A percentile compares a stretch with the other conserved stretches of the same genome.
phyloP scores from a whole-genome alignment of 495 filamentous ascomycete genomes.

The Massariosphaeria phaeospora region DNA sequence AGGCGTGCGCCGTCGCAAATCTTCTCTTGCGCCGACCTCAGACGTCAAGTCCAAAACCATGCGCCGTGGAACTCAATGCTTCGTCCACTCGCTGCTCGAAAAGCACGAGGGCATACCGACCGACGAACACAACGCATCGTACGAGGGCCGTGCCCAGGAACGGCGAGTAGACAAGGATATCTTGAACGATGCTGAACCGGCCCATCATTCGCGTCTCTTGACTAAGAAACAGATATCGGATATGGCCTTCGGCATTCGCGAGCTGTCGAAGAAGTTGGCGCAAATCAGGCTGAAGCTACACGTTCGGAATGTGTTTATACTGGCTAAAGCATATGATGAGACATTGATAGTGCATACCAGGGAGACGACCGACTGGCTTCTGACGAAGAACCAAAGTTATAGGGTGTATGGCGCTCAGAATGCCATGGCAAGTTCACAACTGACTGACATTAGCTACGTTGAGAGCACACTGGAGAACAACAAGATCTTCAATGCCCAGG shows the following conservation, averaged over 20 bases:
- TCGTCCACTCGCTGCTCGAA: constrained; percentile 74
- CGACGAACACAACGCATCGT: constrained; percentile 20
- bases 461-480: constrained; percentile 68
- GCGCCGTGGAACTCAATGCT: constrained; percentile 62
- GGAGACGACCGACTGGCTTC: constrained; percentile 77
- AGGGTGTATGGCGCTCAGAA: constrained; percentile 7
- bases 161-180: constrained; percentile 40
- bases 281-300: constrained; percentile 72
- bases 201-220: constrained; percentile 58
- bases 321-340: constrained; percentile 84
- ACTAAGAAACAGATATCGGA: constrained; percentile 91
- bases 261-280: constrained; percentile 79
- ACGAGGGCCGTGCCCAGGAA: constrained; percentile 30
- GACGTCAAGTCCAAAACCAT: constrained; percentile 39
- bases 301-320: constrained; percentile 76
- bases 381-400: constrained; percentile 50
- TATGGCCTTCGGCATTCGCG: constrained; percentile 92
- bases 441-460: constrained; percentile 50
- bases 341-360: constrained; percentile 73
- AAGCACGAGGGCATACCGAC: constrained; percentile 38
- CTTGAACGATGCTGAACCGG: not conserved
- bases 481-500: constrained; percentile 62
- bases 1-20: constrained; percentile 74
- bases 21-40: constrained; percentile 68
- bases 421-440: not conserved